phyloP scores from a whole-genome alignment of 192 early-diverging fungal genomes.

The Spizellomyces punctatus region DNA sequence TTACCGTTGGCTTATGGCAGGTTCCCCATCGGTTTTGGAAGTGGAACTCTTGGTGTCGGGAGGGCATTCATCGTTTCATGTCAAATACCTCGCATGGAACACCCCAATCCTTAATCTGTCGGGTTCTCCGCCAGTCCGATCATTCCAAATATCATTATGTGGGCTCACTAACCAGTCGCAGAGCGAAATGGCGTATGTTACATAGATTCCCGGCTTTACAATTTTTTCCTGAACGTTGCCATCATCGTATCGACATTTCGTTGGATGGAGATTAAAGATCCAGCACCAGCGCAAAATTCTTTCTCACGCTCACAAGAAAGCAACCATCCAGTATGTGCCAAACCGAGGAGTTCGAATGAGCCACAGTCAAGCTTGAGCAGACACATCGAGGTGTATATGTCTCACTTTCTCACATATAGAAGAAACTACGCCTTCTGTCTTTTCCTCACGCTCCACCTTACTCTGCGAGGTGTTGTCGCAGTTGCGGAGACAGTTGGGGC shows the following conservation, averaged over 20 bases:
- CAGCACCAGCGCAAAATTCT: not conserved
- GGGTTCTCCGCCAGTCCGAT: slow-evolving; percentile 37
- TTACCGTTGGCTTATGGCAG: not conserved
- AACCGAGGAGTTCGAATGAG: not conserved
- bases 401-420: not conserved
- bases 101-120: slow-evolving; percentile 22
- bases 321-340: too few species aligned
- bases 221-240: slow-evolving; percentile 13
- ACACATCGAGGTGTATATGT: too few species aligned
- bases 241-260: not conserved
- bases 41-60: slow-evolving; percentile 23
- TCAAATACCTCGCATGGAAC: slow-evolving; percentile 35
- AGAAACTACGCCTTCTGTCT: slow-evolving; percentile 15
- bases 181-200: not conserved
- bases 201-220: not conserved
- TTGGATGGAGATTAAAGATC: slow-evolving; percentile 24
- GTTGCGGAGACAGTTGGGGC: slow-evolving; percentile 34
- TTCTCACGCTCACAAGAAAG: not conserved
- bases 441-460: slow-evolving; percentile 35
- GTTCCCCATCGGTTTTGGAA: slow-evolving; percentile 27
- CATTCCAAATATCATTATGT: slow-evolving; percentile 22
- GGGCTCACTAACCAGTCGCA: not conserved
- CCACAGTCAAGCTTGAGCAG: not conserved
- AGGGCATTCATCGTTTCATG: slow-evolving; percentile 27
- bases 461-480: slow-evolving; percentile 33